phyloP scores from a whole-genome alignment of 495 filamentous ascomycete genomes.

The Gamarada debralockiae region DNA sequence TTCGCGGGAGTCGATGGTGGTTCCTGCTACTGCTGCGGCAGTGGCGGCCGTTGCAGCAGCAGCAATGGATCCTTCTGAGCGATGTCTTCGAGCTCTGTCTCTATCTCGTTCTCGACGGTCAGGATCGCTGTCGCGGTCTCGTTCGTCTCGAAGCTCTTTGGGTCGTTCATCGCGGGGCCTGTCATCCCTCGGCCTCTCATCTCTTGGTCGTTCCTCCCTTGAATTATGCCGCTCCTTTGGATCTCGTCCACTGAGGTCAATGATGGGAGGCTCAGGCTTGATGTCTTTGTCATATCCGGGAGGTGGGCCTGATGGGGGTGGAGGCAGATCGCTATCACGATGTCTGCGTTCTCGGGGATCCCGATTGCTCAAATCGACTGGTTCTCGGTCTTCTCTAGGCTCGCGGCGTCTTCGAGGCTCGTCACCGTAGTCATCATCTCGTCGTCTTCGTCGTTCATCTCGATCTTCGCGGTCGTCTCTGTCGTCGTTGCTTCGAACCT shows the following conservation, averaged over 20 bases:
- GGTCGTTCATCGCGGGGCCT: neutral
- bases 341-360: conserved; percentile 25
- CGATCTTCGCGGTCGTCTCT: conserved; percentile 27
- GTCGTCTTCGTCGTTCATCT: conserved; percentile 30
- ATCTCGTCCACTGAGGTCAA: conserved; percentile 12
- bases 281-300: conserved; percentile 5
- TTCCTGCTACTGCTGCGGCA: conserved; percentile 14
- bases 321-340: conserved; percentile 32
- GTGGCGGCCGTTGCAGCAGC: too few species aligned
- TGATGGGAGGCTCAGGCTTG: conserved; percentile 1
- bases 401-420: conserved; percentile 29
- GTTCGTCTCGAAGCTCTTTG: neutral
- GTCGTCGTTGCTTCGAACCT: conserved; percentile 12
- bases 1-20: conserved; percentile 23
- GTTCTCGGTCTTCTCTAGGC: conserved; percentile 10
- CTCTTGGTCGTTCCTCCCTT: conserved; percentile 6
- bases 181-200: neutral
- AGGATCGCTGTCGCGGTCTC: conserved; percentile 4
- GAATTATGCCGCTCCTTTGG: conserved; percentile 17
- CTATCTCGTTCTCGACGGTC: conserved; percentile 27
- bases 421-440: conserved; percentile 28
- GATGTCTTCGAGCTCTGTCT: conserved; percentile 26
- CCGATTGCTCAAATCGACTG: conserved; percentile 10
- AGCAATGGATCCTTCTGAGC: too few species aligned
- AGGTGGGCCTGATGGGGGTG: conserved; percentile 31